These are phyloP conservation scores for Ophiostoma montium DNA, from an alignment of 2,329 filamentous ascomycete genomes.

Conservation along the genomic window DNA sequence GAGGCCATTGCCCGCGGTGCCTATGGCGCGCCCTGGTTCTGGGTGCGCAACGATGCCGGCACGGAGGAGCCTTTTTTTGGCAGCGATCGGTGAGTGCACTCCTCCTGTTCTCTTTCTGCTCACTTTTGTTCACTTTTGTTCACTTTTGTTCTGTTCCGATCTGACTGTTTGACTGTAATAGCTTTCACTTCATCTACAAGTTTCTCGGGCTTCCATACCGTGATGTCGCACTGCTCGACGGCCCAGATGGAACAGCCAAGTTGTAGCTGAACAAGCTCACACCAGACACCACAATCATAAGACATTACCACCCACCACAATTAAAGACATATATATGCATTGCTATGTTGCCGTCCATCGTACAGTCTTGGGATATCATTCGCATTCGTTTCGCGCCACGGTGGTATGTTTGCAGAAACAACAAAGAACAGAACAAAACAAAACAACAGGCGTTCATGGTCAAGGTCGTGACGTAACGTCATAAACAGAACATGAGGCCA, in stretches of 20 bases:
- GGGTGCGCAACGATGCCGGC: conserved; percentile 45
- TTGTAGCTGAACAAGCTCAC: too few species aligned
- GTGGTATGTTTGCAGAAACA: background rate
- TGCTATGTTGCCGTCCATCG: too few species aligned
- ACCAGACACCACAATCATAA: too few species aligned
- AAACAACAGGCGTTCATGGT: background rate
- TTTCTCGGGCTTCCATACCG: conserved; percentile 48
- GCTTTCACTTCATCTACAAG: conserved; percentile 55
- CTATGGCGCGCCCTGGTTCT: conserved; percentile 66
- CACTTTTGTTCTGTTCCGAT: too few species aligned
- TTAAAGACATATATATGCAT: background rate
- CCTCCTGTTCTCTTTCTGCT: background rate
- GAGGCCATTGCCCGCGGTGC: conserved; percentile 50
- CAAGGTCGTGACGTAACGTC: background rate
- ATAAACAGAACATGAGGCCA: background rate
- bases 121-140: too few species aligned
- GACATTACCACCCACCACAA: too few species aligned
- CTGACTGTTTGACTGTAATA: conserved; percentile 15
- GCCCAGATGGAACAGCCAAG: background rate
- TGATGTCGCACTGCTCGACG: conserved; percentile 25
- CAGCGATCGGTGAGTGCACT: conserved; percentile 42
- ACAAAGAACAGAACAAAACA: background rate
- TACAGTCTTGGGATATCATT: conserved; percentile 11
- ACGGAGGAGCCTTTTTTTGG: conserved; percentile 59
- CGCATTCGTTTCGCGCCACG: conserved; percentile 9